Conservation (phyloP, 2,329 filamentous ascomycete genomes). For the Aphanoascus verrucosus region DNA sequence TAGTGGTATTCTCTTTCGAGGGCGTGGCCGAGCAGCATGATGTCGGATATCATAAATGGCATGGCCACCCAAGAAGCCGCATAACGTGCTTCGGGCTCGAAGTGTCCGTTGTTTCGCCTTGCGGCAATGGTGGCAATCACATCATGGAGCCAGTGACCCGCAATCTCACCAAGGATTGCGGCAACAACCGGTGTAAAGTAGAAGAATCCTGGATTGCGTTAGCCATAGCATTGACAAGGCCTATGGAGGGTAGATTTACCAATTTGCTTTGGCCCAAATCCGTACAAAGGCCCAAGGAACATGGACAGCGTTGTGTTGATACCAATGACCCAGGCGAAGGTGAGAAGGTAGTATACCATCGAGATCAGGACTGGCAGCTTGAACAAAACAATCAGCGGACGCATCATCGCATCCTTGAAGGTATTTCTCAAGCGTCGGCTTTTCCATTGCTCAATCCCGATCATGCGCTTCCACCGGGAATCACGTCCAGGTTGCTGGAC, state of each 20-base stretch:
- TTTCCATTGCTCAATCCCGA: constrained; percentile 28
- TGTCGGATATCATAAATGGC: constrained; percentile 41
- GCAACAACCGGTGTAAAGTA: constrained; percentile 50
- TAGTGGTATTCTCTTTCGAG: constrained; percentile 44
- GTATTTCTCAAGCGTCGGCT: constrained; percentile 24
- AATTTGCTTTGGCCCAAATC: constrained; percentile 42
- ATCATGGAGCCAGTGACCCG: constrained; percentile 50
- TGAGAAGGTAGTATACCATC: constrained; percentile 32
- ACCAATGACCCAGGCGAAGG: constrained; percentile 37
- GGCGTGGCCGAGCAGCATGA: constrained; percentile 45
- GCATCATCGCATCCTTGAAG: constrained; percentile 27
- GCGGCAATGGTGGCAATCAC: constrained; percentile 39
- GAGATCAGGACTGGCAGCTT: constrained; percentile 32
- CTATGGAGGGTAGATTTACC: constrained; percentile 25
- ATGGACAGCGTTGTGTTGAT: constrained; percentile 49
- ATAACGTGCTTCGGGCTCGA: constrained; percentile 49
- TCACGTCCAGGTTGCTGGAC: constrained; percentile 26
- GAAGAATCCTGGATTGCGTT: constrained; percentile 33
- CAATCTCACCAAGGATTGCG: constrained; percentile 43
- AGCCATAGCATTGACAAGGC: neutral
- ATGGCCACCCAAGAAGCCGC: constrained; percentile 39
- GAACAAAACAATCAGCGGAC: constrained; percentile 28
- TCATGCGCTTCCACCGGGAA: constrained; percentile 23
- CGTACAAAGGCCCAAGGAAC: constrained; percentile 42
- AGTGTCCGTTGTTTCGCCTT: constrained; percentile 39